Evolutionary conservation across 441 rosid species (phyloP), one percentile per base, ranked within the genome.

Genomic region (Aleurites moluccanus): DNA sequence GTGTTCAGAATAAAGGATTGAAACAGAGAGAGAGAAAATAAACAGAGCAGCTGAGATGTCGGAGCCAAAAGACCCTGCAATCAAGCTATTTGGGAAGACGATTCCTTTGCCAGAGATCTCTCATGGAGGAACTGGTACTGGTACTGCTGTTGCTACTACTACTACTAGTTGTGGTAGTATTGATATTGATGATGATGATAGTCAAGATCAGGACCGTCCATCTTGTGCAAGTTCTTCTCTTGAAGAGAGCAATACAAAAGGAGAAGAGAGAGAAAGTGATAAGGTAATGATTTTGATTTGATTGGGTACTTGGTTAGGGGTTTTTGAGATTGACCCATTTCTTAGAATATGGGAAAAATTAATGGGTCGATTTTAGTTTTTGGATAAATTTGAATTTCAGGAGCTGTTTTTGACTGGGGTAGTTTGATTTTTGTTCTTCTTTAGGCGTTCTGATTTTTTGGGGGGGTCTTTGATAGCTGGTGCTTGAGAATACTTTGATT

Each of bases 81-180:
- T 89, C 81, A 89, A 85, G 86, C 88, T 89, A 69, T 89, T 89
- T 77, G 93, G 93, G 52, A 86, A 81, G 78, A 89, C 86, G 79
- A 89, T 89, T 85, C 89, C 84, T 80, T 78, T 81, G 44, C 81
- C 83, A 7, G 89, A 88, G 82, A 79, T 80, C 63, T 79, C 78
- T 74, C 74, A 77, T 25, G 64, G 64, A 60, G 64, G 64, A 4
- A 28, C 38, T 60, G 35, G 18, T 27, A 79, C 67, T 70, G 64
- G 75, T 78, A 78, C 78, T 47, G 66, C 75, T 30, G 33, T 53
- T 61, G 64, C 73, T 13, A 62, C 74, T 13, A 47, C 33, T 57
- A 44, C 68, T 57, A 73, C 44, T 72, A 66, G 75, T 70, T 20
- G 61, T 28, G 77, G 28, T 6, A 80, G 49, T 16, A 79, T 59